Percentiles rank a stretch among this genome's conserved stretches.
Conservation (phyloP, 768 basidiomycete genomes). For the Pleurotus djamor region DNA sequence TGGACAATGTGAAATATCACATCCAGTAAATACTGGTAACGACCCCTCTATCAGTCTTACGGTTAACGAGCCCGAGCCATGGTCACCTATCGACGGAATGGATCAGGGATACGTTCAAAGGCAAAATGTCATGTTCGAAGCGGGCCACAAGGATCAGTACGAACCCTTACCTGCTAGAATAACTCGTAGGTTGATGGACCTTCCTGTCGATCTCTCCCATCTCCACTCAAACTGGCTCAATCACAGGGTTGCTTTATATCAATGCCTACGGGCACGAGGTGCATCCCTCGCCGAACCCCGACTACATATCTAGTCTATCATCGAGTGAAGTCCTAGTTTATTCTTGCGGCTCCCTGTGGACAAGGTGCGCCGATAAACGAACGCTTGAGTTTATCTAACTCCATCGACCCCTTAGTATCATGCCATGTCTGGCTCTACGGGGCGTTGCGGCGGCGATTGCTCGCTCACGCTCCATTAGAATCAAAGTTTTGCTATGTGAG, state of each 20-base stretch:
- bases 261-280: slow-evolving; percentile 91
- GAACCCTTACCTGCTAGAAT: slow-evolving; percentile 62
- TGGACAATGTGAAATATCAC: slow-evolving; percentile 93
- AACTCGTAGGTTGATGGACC: slow-evolving; percentile 40
- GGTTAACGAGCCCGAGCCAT: slow-evolving; percentile 30
- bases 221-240: background rate
- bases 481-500: slow-evolving; percentile 85
- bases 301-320: slow-evolving; percentile 63
- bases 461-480: slow-evolving; percentile 63
- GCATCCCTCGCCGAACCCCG: slow-evolving; percentile 84
- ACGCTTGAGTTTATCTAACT: background rate
- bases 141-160: slow-evolving; percentile 48
- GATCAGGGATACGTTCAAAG: slow-evolving; percentile 42
- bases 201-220: slow-evolving; percentile 7
- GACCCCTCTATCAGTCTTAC: slow-evolving; percentile 21
- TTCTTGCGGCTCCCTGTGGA: slow-evolving; percentile 94
- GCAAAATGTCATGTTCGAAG: slow-evolving; percentile 68
- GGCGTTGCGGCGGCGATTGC: slow-evolving; percentile 81
- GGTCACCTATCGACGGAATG: slow-evolving; percentile 54
- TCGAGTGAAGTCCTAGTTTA: slow-evolving; percentile 76
- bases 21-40: slow-evolving; percentile 50
- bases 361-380: slow-evolving; percentile 48
- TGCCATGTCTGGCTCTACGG: slow-evolving; percentile 87
- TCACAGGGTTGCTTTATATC: slow-evolving; percentile 77
- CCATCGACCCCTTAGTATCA: slow-evolving; percentile 48